phyloP scores from a whole-genome alignment of 1,139 yeast species.

The Protomyces arabidopsidicola region DNA sequence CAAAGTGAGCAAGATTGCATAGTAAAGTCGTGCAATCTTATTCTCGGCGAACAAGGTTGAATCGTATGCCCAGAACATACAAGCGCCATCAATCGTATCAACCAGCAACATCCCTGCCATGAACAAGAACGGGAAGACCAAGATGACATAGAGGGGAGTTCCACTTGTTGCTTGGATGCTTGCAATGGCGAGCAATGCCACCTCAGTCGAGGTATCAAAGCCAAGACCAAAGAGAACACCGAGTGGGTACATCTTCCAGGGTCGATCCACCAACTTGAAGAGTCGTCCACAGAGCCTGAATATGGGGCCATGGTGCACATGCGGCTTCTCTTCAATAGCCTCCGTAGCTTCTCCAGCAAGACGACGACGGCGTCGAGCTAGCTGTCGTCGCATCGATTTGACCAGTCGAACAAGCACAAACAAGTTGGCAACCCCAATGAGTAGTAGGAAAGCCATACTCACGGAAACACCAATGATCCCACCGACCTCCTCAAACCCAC shows the following conservation, averaged over 20 bases:
- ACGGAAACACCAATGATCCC: constrained; percentile 28
- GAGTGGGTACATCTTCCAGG: constrained; percentile 29
- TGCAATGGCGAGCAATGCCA: constrained; percentile 29
- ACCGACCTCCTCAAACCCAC: constrained; percentile 18
- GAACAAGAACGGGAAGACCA: constrained; percentile 27
- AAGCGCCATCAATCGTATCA: constrained; percentile 28
- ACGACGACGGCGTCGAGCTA: neutral
- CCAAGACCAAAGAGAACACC: constrained; percentile 30
- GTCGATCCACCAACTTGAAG: constrained; percentile 26
- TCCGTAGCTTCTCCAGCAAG: neutral
- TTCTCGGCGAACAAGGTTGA: constrained; percentile 4
- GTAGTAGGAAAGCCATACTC: constrained; percentile 22
- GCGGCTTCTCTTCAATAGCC: neutral
- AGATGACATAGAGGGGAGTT: constrained; percentile 23
- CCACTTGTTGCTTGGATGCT: constrained; percentile 22
- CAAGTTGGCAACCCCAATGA: constrained; percentile 22
- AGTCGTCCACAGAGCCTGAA: constrained; percentile 7
- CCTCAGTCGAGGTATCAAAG: constrained; percentile 28
- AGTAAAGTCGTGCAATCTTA: constrained; percentile 12
- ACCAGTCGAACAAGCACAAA: constrained; percentile 4
- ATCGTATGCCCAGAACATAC: constrained; percentile 26
- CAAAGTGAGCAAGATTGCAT: constrained; percentile 24
- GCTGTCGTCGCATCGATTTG: neutral
- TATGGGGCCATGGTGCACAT: constrained; percentile 10
- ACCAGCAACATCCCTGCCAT: constrained; percentile 28